These are phyloP conservation scores for Triticum urartu DNA, from an alignment of 176 grass and related monocot species.

Conservation along the genomic window DNA sequence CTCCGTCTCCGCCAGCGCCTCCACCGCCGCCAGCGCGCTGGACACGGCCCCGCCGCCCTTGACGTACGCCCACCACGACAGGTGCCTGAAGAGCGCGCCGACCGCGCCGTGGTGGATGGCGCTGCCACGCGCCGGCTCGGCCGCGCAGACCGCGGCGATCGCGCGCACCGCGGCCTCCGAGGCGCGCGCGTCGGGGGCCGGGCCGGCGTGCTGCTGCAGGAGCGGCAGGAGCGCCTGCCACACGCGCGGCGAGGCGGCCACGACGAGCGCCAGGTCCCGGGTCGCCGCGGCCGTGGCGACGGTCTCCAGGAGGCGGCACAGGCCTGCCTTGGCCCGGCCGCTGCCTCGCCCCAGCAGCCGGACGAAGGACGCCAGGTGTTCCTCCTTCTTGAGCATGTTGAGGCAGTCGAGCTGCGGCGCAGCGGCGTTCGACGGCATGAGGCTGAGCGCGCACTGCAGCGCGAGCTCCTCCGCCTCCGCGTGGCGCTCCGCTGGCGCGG, in stretches of 20 bases:
- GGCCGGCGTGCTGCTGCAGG: slow-evolving; percentile 16
- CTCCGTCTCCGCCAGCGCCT: slow-evolving; percentile 46
- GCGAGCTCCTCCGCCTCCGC: slow-evolving; percentile 41
- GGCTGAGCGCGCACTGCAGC: slow-evolving; percentile 64
- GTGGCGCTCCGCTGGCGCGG: background rate
- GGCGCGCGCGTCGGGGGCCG: slow-evolving; percentile 11
- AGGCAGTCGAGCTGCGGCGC: slow-evolving; percentile 56
- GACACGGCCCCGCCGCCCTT: slow-evolving; percentile 20
- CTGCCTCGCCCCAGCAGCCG: slow-evolving; percentile 48
- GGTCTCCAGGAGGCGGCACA: slow-evolving; percentile 68
- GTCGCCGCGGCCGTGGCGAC: slow-evolving; percentile 57
- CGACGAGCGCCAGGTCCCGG: slow-evolving; percentile 35
- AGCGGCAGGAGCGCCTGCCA: slow-evolving; percentile 54
- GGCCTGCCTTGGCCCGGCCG: slow-evolving; percentile 31
- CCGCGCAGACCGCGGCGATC: slow-evolving; percentile 49
- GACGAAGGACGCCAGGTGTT: slow-evolving; percentile 47
- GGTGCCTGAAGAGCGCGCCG: slow-evolving; percentile 48
- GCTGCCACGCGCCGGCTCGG: slow-evolving; percentile 39
- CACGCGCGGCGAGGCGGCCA: slow-evolving; percentile 50
- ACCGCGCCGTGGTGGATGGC: slow-evolving; percentile 63
- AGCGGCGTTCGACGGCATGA: slow-evolving; percentile 30
- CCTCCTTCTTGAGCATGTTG: slow-evolving; percentile 60
- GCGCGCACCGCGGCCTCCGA: slow-evolving; percentile 51
- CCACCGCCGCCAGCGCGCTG: slow-evolving; percentile 56
- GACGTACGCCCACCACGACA: slow-evolving; percentile 36